Evolutionary conservation across 345 rosid genomes (phyloP).

Genomic region (Salix purpurea): DNA sequence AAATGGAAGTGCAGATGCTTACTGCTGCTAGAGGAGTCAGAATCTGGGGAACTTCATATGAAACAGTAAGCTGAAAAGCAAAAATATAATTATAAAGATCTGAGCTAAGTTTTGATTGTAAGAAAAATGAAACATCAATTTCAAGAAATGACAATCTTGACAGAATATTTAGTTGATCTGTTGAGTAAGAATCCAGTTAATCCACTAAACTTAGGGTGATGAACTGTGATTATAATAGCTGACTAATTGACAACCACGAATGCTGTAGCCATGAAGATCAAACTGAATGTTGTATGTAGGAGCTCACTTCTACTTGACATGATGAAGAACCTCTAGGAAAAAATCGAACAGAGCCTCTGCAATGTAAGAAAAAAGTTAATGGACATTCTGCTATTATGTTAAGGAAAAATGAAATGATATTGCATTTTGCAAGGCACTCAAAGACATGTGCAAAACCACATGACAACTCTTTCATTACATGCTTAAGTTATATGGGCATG

Average conservation of each 20-base stretch:
- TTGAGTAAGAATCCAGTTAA: background rate
- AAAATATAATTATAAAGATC: constrained; percentile 6
- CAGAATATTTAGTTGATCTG: background rate
- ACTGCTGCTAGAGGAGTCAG: constrained; percentile 78
- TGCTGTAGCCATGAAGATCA: background rate
- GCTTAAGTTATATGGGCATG: background rate
- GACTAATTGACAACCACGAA: background rate
- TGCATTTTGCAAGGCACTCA: background rate
- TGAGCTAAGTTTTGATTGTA: background rate
- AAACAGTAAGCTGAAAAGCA: constrained; percentile 77
- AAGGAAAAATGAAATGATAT: background rate
- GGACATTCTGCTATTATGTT: constrained; percentile 13
- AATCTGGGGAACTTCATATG: constrained; percentile 86
- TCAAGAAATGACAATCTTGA: background rate
- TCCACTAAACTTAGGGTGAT: background rate
- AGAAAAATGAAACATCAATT: background rate
- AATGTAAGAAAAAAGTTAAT: constrained; percentile 11
- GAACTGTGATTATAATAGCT: background rate
- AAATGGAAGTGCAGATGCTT: constrained; percentile 26
- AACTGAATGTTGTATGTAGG: constrained; percentile 1
- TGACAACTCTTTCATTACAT: background rate
- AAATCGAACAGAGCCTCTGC: constrained; percentile 86
- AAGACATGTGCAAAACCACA: background rate
- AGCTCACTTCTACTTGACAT: constrained; percentile 68
- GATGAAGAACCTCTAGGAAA: constrained; percentile 71